These are phyloP conservation scores for Backusella australiensis DNA, from an alignment of 192 early-diverging fungal species.

Conservation along the genomic window DNA sequence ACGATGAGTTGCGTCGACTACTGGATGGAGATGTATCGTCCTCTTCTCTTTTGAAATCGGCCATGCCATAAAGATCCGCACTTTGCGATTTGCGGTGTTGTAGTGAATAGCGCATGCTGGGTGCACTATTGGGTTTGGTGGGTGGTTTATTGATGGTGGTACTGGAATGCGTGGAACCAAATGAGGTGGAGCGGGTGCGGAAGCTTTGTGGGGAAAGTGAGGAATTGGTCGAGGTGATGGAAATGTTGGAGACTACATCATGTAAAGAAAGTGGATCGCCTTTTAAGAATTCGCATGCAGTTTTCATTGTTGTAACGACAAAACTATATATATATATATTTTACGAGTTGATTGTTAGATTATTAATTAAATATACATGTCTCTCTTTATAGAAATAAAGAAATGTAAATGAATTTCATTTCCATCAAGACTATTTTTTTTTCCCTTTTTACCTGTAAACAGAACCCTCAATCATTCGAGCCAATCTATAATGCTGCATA, in stretches of 20 bases:
- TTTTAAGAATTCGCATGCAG: slow-evolving; percentile 49
- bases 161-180: slow-evolving; percentile 15
- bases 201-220: slow-evolving; percentile 17
- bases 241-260: neutral
- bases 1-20: neutral
- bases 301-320: slow-evolving; percentile 47
- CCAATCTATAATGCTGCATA: slow-evolving; percentile 47
- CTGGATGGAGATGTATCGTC: neutral
- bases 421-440: too few species aligned
- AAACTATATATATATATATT: too few species aligned
- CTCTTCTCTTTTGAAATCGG: neutral
- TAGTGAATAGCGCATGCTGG: neutral
- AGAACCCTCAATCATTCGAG: slow-evolving; percentile 39
- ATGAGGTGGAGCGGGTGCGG: slow-evolving; percentile 24
- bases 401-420: neutral
- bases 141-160: neutral
- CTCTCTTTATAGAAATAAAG: neutral
- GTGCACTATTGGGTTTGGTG: neutral
- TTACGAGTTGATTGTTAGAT: too few species aligned
- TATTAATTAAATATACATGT: neutral
- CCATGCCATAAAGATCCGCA: slow-evolving; percentile 20
- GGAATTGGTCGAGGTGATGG: slow-evolving; percentile 16
- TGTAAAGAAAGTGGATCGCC: slow-evolving; percentile 44
- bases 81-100: slow-evolving; percentile 34
- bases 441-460: slow-evolving; percentile 36